These are phyloP conservation scores for Crithidia fasciculata DNA, from an alignment of 208 protist genomes.

Conservation along the genomic window DNA sequence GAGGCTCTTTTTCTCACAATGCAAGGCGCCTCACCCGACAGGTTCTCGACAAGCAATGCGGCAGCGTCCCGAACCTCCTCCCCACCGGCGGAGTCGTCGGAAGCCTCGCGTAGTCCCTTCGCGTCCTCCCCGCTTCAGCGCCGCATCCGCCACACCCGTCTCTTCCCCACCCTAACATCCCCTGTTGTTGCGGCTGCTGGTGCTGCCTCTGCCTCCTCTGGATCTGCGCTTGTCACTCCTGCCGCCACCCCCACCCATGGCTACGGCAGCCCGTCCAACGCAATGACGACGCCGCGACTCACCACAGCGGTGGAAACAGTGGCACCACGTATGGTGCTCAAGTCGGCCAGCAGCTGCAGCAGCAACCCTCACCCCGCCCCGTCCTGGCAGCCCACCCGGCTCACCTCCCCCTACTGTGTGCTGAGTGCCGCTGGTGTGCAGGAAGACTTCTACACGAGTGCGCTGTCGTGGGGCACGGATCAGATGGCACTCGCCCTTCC, in stretches of 20 bases:
- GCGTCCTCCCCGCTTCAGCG: constrained; percentile 5
- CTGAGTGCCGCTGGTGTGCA: constrained; percentile 68
- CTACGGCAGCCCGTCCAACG: too few relatives aligned
- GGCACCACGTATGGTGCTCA: constrained; percentile 8
- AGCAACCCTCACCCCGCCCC: neutral
- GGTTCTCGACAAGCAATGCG: too few relatives aligned
- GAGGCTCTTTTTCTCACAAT: neutral
- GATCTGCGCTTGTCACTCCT: too few relatives aligned
- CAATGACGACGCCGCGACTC: neutral
- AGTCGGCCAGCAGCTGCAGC: neutral
- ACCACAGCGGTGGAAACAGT: constrained; percentile 17
- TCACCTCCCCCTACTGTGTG: constrained; percentile 81
- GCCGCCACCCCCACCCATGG: too few relatives aligned
- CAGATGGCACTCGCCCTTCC: constrained; percentile 68
- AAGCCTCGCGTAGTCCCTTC: neutral
- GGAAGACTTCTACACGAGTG: constrained; percentile 84
- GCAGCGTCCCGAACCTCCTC: too few relatives aligned
- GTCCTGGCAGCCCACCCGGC: constrained; percentile 67
- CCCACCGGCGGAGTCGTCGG: too few relatives aligned
- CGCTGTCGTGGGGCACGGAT: constrained; percentile 73
- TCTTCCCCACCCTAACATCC: neutral
- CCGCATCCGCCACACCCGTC: constrained; percentile 14
- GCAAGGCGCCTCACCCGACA: too few relatives aligned
- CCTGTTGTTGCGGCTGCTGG: too few relatives aligned
- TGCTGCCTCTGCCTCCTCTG: too few relatives aligned